A percentile compares a stretch with the other conserved stretches of the same genome.
Conservation (phyloP, 176 grass and related monocot genomes). For the Carex kokanica region DNA sequence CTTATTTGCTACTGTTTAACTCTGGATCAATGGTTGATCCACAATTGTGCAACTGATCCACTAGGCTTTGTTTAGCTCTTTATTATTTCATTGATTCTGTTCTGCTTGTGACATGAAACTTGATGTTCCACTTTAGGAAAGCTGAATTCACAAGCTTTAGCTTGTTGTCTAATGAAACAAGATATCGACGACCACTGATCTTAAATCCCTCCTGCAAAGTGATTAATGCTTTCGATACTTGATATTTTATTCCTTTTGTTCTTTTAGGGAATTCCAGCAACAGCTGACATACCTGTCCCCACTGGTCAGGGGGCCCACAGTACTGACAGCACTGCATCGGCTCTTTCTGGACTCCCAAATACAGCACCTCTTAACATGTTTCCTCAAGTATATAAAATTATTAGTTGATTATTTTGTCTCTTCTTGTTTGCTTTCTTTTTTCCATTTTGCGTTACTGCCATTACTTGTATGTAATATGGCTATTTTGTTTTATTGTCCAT, state of each 20-base stretch:
- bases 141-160: not conserved
- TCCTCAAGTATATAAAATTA: slow-evolving; percentile 54
- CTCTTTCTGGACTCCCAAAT: slow-evolving; percentile 70
- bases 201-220: not conserved
- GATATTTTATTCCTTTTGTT: slow-evolving; percentile 17
- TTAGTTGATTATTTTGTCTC: not conserved
- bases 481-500: slow-evolving; percentile 27
- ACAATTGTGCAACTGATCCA: not conserved
- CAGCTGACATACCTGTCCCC: slow-evolving; percentile 71
- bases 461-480: slow-evolving; percentile 16
- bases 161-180: not conserved
- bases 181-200: not conserved
- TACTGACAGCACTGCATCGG: slow-evolving; percentile 26
- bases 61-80: not conserved
- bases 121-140: not conserved
- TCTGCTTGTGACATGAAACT: not conserved
- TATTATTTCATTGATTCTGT: not conserved
- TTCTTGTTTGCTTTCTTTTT: not conserved
- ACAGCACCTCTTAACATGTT: slow-evolving; percentile 87
- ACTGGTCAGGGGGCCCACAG: slow-evolving; percentile 41
- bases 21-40: not conserved
- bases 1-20: not conserved
- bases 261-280: slow-evolving; percentile 76
- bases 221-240: not conserved
- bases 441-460: slow-evolving; percentile 10